Conservation (phyloP, 2,329 filamentous ascomycete genomes). For the Epichloe coenophiala region DNA sequence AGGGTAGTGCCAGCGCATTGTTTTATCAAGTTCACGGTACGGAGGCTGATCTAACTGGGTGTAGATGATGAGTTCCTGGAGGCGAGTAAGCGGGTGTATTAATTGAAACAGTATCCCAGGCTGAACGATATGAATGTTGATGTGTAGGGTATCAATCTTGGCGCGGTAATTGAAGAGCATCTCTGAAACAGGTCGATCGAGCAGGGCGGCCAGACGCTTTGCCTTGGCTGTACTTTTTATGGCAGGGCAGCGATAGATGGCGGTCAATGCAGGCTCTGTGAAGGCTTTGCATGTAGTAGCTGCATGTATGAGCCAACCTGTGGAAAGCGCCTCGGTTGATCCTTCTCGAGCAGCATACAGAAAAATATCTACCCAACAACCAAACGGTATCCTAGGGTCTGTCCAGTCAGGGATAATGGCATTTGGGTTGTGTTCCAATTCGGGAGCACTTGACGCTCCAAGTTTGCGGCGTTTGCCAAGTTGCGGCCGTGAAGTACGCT, state of each 20-base stretch:
- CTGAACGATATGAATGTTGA: slow-evolving; percentile 56
- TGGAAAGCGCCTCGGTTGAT: slow-evolving; percentile 28
- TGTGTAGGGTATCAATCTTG: slow-evolving; percentile 56
- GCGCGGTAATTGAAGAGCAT: slow-evolving; percentile 50
- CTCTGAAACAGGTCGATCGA: slow-evolving; percentile 37
- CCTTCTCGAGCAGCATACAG: slow-evolving; percentile 44
- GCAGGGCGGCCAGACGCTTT: slow-evolving; percentile 32
- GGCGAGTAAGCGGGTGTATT: slow-evolving; percentile 48
- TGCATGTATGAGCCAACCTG: slow-evolving; percentile 51
- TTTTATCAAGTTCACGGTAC: slow-evolving; percentile 42
- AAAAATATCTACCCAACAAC: slow-evolving; percentile 58
- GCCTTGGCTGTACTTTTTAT: slow-evolving; percentile 36
- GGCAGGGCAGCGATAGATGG: slow-evolving; percentile 57
- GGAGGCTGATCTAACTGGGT: slow-evolving; percentile 56
- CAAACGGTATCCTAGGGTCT: slow-evolving; percentile 45
- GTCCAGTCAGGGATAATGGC: slow-evolving; percentile 39
- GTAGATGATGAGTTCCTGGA: slow-evolving; percentile 58
- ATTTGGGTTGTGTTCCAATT: slow-evolving; percentile 3
- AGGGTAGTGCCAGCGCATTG: slow-evolving; percentile 58
- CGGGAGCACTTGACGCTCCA: neutral
- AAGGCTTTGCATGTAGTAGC: slow-evolving; percentile 52
- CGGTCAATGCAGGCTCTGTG: slow-evolving; percentile 58
- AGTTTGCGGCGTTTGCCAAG: slow-evolving; percentile 8
- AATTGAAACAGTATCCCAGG: slow-evolving; percentile 31
- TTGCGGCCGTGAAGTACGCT: slow-evolving; percentile 4